phyloP scores from a whole-genome alignment of 176 grass and related monocot species.

The Musa beccarii region DNA sequence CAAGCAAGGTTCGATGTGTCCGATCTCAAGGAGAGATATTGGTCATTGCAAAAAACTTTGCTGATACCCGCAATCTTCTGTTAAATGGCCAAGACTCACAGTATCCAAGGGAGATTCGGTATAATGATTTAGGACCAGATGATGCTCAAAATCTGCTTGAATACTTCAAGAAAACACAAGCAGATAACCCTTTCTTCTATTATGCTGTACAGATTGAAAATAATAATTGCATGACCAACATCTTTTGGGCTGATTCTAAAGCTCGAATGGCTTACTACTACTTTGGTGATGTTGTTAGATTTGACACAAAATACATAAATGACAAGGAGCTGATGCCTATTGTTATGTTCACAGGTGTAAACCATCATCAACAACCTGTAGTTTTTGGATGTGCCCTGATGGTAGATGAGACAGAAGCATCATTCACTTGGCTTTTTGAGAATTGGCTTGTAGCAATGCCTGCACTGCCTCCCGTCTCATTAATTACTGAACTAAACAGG shows the following conservation, averaged over 20 bases:
- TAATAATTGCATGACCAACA: constrained; percentile 47
- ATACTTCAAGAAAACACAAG: constrained; percentile 57
- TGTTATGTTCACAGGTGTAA: constrained; percentile 78
- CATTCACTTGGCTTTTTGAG: constrained; percentile 82
- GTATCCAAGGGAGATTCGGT: constrained; percentile 39
- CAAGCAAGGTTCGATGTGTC: constrained; percentile 67
- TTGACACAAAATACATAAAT: constrained; percentile 53
- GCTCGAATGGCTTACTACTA: constrained; percentile 79
- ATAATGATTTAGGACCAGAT: constrained; percentile 80
- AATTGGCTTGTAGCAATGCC: constrained; percentile 90
- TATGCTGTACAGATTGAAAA: constrained; percentile 62
- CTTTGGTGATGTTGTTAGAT: constrained; percentile 76
- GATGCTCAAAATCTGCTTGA: constrained; percentile 70
- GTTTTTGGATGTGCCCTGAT: constrained; percentile 84
- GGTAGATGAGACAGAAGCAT: constrained; percentile 75
- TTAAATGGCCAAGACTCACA: constrained; percentile 55
- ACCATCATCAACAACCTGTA: constrained; percentile 78
- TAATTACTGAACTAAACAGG: constrained; percentile 64
- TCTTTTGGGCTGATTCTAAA: constrained; percentile 85
- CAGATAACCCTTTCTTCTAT: constrained; percentile 69
- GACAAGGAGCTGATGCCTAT: constrained; percentile 69
- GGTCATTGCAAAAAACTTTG: constrained; percentile 94
- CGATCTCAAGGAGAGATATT: constrained; percentile 89
- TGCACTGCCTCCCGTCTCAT: constrained; percentile 48
- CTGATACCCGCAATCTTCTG: constrained; percentile 81